Evolutionary conservation across 2,329 filamentous ascomycete genomes (phyloP), one percentile per base, ranked within the genome.

Genomic region (Rugonectria rugulosa): DNA sequence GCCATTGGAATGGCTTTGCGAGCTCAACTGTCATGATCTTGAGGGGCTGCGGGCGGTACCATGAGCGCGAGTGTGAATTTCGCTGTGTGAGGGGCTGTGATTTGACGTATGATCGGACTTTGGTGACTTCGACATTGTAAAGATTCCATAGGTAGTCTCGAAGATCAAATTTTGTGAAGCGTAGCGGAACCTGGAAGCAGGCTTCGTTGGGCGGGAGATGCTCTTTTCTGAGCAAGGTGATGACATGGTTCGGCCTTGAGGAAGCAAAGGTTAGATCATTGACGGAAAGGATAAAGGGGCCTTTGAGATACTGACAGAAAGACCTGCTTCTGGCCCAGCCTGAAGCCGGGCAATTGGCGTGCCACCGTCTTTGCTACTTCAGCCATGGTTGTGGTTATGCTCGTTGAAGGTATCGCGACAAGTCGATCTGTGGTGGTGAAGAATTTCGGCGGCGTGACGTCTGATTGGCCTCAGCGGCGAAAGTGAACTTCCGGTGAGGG

Each of bases 11-110:
- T 5, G 93, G 91, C 78, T 88, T 79, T 59, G 83, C 85, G 78
- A 99, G 84, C 80, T 97, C 91, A 38, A 96, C 91, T 36, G 90
- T 96, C 95, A 99, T 99, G 74, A 88, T 90, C 84, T 99, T 99
- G 69, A 88, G 83, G 44, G 87, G 79, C 61, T 84, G 81, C 21
- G 90, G 89, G 20, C 94, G 85, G 73, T 86, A 88, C 80, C 86
- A 87, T 59, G 81, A 81, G 57, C 82, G 81, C 68, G 75, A 79
- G 68, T 61, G 56, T 73, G 70, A 70, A 70, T 72, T 72, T 65
- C 74, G 83, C 53, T 82, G 83, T 29, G 84, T 83, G 53, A 83
- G 81, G 14, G 76, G 74, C 57, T 72, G 84, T 72, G 86, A 82
- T 75, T 90, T 87, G 70, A 98, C 85, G 56, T 70, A 94, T 48